These are phyloP conservation scores for Euphorbia celastroides DNA, from an alignment of 441 rosid genomes.

Conservation along the genomic window DNA sequence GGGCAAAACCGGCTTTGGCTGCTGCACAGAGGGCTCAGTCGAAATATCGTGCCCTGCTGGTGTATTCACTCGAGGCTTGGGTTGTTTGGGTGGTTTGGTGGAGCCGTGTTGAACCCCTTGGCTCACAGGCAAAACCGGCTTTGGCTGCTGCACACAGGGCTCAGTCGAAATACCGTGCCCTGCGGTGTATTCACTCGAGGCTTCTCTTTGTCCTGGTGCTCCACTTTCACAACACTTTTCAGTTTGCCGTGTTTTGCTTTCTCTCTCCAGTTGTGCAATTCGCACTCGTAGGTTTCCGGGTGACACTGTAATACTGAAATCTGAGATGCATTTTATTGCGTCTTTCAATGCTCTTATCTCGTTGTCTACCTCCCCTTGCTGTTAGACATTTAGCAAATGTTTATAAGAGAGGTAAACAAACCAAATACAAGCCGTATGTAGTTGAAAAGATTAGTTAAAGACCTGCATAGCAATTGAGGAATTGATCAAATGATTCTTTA, in stretches of 20 bases:
- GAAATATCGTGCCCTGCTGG: neutral
- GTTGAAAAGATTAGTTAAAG: neutral
- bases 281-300: conserved; percentile 12
- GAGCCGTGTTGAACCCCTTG: no score
- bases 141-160: neutral
- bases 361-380: conserved; percentile 15
- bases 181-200: neutral
- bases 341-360: conserved; percentile 19
- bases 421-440: neutral
- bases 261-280: conserved; percentile 17
- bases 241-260: neutral
- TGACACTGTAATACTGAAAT: conserved; percentile 21
- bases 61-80: neutral
- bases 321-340: conserved; percentile 22
- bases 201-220: neutral
- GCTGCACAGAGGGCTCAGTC: neutral
- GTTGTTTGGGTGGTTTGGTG: no score
- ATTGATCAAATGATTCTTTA: conserved; percentile 18
- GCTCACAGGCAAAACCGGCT: neutral
- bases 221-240: neutral
- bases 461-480: conserved; percentile 17
- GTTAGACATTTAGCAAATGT: neutral
- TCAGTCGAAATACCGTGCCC: neutral
- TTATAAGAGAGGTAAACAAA: neutral
- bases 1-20: neutral